Conservation (phyloP, 116 monocot genomes). For the Posidonia oceanica region DNA sequence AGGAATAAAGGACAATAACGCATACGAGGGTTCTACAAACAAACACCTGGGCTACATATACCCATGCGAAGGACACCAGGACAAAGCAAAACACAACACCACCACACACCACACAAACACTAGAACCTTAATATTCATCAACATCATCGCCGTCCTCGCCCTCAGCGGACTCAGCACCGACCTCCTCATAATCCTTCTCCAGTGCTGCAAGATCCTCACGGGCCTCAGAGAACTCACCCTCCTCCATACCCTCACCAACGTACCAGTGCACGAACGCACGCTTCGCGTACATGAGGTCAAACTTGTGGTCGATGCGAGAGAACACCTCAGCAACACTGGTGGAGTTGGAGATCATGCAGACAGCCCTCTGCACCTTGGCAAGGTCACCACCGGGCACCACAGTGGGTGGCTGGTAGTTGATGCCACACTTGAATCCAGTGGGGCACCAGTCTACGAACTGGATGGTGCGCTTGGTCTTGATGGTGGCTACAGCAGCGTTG, state of each 20-base stretch:
- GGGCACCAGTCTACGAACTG: conserved; percentile 61
- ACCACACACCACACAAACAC: not conserved
- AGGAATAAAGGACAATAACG: too few species aligned
- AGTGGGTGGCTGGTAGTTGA: conserved; percentile 41
- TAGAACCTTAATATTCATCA: conserved; percentile 6
- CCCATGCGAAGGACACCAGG: not conserved
- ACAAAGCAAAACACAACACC: not conserved
- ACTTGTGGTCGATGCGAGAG: conserved; percentile 42
- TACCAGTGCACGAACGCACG: conserved; percentile 43
- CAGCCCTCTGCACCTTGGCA: conserved; percentile 42
- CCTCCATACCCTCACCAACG: conserved; percentile 46
- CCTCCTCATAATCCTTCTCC: conserved; percentile 44
- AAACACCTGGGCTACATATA: too few species aligned
- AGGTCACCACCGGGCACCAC: conserved; percentile 37
- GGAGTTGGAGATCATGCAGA: conserved; percentile 54
- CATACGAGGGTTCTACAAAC: too few species aligned
- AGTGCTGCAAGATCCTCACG: conserved; percentile 31
- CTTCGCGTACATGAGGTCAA: conserved; percentile 39
- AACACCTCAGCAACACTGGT: conserved; percentile 42
- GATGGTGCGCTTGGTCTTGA: conserved; percentile 54
- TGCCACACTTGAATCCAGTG: conserved; percentile 49
- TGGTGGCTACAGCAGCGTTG: conserved; percentile 46
- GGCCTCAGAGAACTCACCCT: conserved; percentile 38
- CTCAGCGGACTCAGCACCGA: conserved; percentile 18
- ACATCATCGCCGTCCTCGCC: conserved; percentile 19